Evolutionary conservation across 768 basidiomycete genomes (phyloP).

Genomic region (Macrocybe gigantea): DNA sequence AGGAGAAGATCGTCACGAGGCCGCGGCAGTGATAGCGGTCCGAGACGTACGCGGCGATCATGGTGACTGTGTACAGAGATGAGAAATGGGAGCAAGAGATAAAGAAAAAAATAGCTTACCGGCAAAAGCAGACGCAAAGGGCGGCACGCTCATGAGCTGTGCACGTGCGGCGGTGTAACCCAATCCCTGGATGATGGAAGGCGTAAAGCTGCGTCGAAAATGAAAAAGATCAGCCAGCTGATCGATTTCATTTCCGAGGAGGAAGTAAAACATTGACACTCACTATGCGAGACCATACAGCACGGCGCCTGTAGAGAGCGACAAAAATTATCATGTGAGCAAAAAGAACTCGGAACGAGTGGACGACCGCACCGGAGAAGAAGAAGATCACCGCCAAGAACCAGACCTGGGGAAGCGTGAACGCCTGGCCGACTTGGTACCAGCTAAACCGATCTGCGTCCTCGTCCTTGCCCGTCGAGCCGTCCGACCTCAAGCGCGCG

Average conservation of each 20-base stretch:
- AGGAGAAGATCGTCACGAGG: conserved; percentile 35
- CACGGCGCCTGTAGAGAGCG: conserved; percentile 26
- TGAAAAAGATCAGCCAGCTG: neutral
- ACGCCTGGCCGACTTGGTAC: conserved; percentile 44
- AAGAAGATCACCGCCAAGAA: conserved; percentile 46
- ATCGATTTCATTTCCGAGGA: neutral
- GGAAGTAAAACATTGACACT: conserved; percentile 10
- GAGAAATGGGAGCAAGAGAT: neutral
- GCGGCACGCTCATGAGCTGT: conserved; percentile 60
- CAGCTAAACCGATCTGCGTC: conserved; percentile 45
- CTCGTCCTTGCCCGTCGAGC: conserved; percentile 28
- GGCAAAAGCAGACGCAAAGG: conserved; percentile 45
- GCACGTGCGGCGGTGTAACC: conserved; percentile 49
- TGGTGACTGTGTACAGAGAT: conserved; percentile 18
- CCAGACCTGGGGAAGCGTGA: conserved; percentile 49
- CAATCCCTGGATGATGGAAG: conserved; percentile 61
- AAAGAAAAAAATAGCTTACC: conserved; percentile 24
- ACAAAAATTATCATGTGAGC: neutral
- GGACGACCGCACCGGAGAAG: conserved; percentile 33
- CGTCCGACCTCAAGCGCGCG: conserved; percentile 33
- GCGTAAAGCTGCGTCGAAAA: conserved; percentile 47
- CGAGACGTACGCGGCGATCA: conserved; percentile 39
- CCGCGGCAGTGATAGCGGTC: conserved; percentile 50
- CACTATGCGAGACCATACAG: conserved; percentile 47
- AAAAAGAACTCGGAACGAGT: neutral